Evolutionary conservation across 2,329 filamentous ascomycete species (phyloP), one percentile per base, ranked within the genome.

Genomic region (Periglandula ipomoeae): DNA sequence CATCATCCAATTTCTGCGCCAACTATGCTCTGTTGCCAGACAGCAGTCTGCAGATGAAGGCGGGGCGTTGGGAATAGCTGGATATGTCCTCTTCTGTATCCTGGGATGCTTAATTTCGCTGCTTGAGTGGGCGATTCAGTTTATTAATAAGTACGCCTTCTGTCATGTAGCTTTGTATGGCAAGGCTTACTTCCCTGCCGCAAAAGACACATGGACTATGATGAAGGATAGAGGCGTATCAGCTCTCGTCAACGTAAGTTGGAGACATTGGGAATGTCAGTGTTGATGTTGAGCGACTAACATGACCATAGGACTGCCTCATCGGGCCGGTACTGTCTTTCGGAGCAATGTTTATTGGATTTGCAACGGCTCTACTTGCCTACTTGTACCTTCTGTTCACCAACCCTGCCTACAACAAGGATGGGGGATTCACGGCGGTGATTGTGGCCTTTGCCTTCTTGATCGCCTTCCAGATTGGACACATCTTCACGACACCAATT

Each of bases 151-250:
- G 57, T 95, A 94, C 57, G 89, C 89, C 1, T 95, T 94, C 67
- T 89, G 83, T 26, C 89, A 96, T 62, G 95, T 97, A 60, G 89
- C 91, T 0, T 74, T 96, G 0, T 96, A 96, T 62, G 91, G 91
- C 17, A 94, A 94, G 65, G 71, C 85, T 1, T 97, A 96, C 62
- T 78, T 96, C 48, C 75, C 81, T 1, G 87, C 89, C 0, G 89
- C 90, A 32, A 95, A 94, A 68, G 87, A 88, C 57, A 95, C 89
- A 0, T 95, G 89, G 87, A 81, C 61, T 50, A 87, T 95, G 85
- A 90, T 95, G 72, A 91, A 89, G 64, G 81, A 94, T 60, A 87
- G 91, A 27, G 91, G 91, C 24, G 84, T 96, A 52, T 90, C 96
- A 58, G 89, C 88, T 0, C 78, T 97, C 2, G 78, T 95, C 58